Evolutionary conservation across 1,139 yeast genomes (phyloP), one percentile per base, ranked within the genome.

Genomic region (Blastobotrys indianensis): DNA sequence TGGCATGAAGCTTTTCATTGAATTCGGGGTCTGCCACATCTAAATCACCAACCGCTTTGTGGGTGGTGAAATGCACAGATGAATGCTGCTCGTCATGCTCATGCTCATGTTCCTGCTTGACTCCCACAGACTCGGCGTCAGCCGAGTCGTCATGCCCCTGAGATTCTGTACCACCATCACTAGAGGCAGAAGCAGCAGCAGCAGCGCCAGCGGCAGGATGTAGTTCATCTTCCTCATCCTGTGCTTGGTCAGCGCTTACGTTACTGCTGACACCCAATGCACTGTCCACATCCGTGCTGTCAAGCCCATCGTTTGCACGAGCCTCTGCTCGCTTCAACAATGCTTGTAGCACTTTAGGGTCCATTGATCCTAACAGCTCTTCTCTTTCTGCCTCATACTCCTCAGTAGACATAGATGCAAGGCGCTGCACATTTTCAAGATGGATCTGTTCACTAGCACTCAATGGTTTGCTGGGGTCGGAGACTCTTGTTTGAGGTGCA

Each of bases 1-100:
- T 85, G 35, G 79, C 83, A 59, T 88, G 94, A 48, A 94, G 68
- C 56, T 86, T 83, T 38, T 82, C 81, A 54, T 80, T 76, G 61
- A 88, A 90, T 15, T 81, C 75, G 1, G 94, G 92, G 33, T 57
- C 63, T 38, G 58, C 56, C 44, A 64, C 50, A 28, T 60, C 63
- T n/a, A 49, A 54, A 5, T 48, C 50, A 25, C 16, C 20, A 16
- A 25, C n/a, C 12, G n/a, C 12, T 8, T 40, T 33, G 12, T 44
- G 41, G 5, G 59, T 53, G 12, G 47, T 40, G 11, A 61, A 61
- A 40, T 61, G 65, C 4, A 52, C 49, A 3, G 35, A 37, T 38
- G 40, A 9, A 11, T 39, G 42, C 34, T 40, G 17, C n/a, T n/a
- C n/a, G 31, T 31, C 33, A n/a, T 31, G 15, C 15, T 31, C 33